phyloP scores from a whole-genome alignment of 2,329 filamentous ascomycete species.

The Tolypocladium tropicale region DNA sequence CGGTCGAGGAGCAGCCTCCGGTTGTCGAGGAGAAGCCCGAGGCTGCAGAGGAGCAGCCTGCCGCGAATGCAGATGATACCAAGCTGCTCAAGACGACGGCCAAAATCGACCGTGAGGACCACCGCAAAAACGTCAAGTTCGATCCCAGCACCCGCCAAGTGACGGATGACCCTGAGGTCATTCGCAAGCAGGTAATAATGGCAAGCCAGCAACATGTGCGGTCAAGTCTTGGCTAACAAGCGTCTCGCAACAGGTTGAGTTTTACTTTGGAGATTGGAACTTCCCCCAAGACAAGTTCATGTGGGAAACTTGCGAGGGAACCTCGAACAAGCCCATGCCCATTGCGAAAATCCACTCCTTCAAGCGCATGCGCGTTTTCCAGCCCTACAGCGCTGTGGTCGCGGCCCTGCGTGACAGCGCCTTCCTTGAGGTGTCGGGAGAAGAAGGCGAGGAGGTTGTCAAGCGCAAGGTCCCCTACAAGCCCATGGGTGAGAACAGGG shows the following conservation, averaged over 20 bases:
- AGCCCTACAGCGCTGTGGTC: constrained; percentile 75
- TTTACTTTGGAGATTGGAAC: constrained; percentile 92
- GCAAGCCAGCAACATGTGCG: not conserved
- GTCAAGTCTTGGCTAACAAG: not conserved
- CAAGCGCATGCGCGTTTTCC: constrained; percentile 93
- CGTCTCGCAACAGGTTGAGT: constrained; percentile 60
- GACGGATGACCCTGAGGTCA: constrained; percentile 67
- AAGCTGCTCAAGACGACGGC: constrained; percentile 36
- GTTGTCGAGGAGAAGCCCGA: constrained; percentile 13
- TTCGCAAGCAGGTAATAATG: constrained; percentile 64
- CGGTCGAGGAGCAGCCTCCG: constrained; percentile 8
- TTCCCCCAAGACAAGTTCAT: constrained; percentile 83
- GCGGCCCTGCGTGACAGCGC: constrained; percentile 71
- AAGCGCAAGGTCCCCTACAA: constrained; percentile 67
- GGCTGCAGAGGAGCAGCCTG: constrained; percentile 1
- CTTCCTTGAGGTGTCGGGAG: constrained; percentile 61
- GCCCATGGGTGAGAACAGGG: constrained; percentile 46
- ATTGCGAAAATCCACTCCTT: constrained; percentile 74
- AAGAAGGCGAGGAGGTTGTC: constrained; percentile 60
- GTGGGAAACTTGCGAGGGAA: constrained; percentile 65
- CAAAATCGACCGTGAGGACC: constrained; percentile 26
- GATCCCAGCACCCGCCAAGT: constrained; percentile 58
- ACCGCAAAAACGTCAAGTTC: constrained; percentile 55
- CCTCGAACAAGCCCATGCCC: constrained; percentile 70
- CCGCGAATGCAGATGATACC: constrained; percentile 5